Base-by-base conservation (phyloP, 192 early-diverging fungal species). In the Backusella parvicylindrica region DNA sequence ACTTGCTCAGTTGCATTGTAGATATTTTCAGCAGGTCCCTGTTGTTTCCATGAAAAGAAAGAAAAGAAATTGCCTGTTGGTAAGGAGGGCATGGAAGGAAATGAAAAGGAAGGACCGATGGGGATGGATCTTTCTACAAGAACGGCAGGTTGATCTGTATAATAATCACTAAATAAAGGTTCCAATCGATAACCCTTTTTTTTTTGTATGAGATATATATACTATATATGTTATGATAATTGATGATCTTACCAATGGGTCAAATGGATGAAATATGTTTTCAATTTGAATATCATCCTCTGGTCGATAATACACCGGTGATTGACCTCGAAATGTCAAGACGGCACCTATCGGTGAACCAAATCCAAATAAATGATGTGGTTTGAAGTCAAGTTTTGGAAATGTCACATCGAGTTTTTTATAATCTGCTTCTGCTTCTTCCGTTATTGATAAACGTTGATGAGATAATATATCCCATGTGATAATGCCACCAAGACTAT, bases 221-320 rank as follows among this genome's bases (percentile, higher is more conserved):
- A 7, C 12, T n/a, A n/a, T n/a, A n/a, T n/a, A n/a, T n/a, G n/a
- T n/a, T n/a, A n/a, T n/a, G n/a, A n/a, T n/a, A n/a, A n/a, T n/a
- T n/a, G n/a, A n/a, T n/a, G n/a, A n/a, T n/a, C n/a, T 41, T 75
- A 80, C 79, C 21, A 93, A 82, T 12, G 92, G 92, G 63, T 93
- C 92, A 70, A 90, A 92, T 1, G 91, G 91, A 60, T 93, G 92
- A 73, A 91, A 93, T 40, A 93, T 82, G 69, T 93, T 93, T 83
- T 91, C 88, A 74, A 86, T 89, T 15, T 84, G 79, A 53, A 89
- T 86, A 36, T 80, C 72, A 31, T 81, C 79, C 50, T 82, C 81
- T 15, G 89, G 89, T 33, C 86, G 74, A 64, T 88, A 91, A 15
- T 84, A 71, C 13, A 49, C 68, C 37, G 90, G 87, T 11, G 73